Conservation (phyloP, 2,329 filamentous ascomycete species). For the Calonectria leucothoes region DNA sequence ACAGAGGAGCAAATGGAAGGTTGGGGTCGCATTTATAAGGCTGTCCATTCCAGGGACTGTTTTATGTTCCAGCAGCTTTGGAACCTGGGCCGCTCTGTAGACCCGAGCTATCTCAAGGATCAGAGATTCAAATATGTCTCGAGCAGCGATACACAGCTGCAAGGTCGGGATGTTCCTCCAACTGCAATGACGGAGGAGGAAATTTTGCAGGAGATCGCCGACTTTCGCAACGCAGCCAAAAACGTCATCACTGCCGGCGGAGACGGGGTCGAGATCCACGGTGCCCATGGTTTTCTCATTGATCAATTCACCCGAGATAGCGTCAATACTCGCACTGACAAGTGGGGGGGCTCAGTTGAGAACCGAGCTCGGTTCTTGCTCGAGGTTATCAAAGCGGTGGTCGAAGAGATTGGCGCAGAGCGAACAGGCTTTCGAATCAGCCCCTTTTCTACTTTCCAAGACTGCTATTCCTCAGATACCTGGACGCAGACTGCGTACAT, state of each 20-base stretch:
- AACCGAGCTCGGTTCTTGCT: conserved; percentile 63
- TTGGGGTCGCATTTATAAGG: conserved; percentile 71
- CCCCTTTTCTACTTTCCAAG: conserved; percentile 56
- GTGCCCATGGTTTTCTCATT: conserved; percentile 70
- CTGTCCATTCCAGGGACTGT: conserved; percentile 72
- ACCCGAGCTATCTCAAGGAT: conserved; percentile 27
- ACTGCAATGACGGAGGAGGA: conserved; percentile 68
- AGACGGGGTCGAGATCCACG: conserved; percentile 75
- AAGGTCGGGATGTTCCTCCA: conserved; percentile 31
- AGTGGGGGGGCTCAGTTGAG: conserved; percentile 65
- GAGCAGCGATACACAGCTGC: conserved; percentile 36
- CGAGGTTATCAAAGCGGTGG: conserved; percentile 58
- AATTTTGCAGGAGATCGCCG: conserved; percentile 71
- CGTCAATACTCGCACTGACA: conserved; percentile 63
- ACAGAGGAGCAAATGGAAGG: conserved; percentile 64
- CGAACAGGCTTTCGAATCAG: conserved; percentile 65
- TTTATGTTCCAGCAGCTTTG: conserved; percentile 75
- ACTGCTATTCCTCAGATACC: conserved; percentile 37
- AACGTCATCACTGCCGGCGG: conserved; percentile 73
- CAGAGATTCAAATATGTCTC: conserved; percentile 44
- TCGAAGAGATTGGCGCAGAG: conserved; percentile 59
- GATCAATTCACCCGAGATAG: conserved; percentile 71
- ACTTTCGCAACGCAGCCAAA: conserved; percentile 66
- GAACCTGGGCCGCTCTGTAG: conserved; percentile 66
- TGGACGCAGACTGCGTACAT: conserved; percentile 44